These are phyloP conservation scores for Escallonia herrerae DNA, from an alignment of 129 eudicot genomes.

Conservation along the genomic window DNA sequence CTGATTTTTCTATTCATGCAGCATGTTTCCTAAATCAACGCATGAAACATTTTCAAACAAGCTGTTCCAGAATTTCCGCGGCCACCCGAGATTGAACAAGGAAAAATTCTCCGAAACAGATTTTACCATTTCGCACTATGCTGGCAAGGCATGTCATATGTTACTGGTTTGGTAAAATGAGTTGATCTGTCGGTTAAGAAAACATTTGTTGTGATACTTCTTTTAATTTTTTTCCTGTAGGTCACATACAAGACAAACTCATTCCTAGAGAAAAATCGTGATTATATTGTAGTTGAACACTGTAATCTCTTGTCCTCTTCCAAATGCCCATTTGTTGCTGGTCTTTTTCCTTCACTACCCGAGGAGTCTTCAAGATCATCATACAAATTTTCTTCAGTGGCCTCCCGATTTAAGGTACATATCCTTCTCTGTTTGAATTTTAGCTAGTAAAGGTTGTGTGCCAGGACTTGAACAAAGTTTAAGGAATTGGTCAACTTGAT, in stretches of 20 bases:
- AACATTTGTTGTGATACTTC: constrained; percentile 1
- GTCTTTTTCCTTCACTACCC: constrained; percentile 75
- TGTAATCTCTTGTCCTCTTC: constrained; percentile 79
- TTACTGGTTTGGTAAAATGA: constrained; percentile 1
- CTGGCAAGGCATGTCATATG: constrained; percentile 74
- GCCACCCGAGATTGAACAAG: constrained; percentile 80
- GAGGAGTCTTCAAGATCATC: constrained; percentile 93
- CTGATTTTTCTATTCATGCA: constrained; percentile 35
- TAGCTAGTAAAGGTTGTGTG: too few species aligned
- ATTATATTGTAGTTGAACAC: constrained; percentile 91
- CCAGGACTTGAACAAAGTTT: too few species aligned
- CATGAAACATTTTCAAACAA: constrained; percentile 92
- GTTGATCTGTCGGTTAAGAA: constrained; percentile 5
- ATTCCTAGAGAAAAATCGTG: constrained; percentile 89
- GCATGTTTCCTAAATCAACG: constrained; percentile 99
- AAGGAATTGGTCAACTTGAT: too few species aligned
- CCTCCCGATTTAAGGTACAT: constrained; percentile 88
- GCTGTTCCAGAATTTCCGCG: constrained; percentile 74
- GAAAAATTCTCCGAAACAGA: constrained; percentile 89
- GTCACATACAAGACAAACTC: constrained; percentile 88
- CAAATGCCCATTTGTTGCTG: constrained; percentile 66
- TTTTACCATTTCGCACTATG: constrained; percentile 88
- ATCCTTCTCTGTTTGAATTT: not conserved
- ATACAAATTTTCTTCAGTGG: constrained; percentile 92
- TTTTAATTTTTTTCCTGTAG: constrained; percentile 25